phyloP scores from a whole-genome alignment of 1,284 basidiomycete genomes.

The Fomes fomentarius region DNA sequence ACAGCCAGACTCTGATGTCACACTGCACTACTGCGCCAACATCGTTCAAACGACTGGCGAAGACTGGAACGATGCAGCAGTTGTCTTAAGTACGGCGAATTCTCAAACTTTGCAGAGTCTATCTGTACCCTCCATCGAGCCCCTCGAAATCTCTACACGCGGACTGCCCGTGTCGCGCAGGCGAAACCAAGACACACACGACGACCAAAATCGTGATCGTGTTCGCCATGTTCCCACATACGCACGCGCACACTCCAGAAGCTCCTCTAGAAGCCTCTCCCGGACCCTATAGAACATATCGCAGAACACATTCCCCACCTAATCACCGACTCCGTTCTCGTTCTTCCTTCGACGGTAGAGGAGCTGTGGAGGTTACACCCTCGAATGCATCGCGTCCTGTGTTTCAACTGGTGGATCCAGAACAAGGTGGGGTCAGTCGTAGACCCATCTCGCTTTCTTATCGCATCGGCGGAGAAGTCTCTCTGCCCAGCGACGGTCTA shows the following conservation, averaged over 20 bases:
- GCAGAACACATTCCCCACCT: no score
- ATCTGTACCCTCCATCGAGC: slow-evolving; percentile 1
- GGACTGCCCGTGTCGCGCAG: no score
- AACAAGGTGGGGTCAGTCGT: neutral
- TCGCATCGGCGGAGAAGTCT: slow-evolving; percentile 47
- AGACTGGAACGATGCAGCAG: slow-evolving; percentile 51
- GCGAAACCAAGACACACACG: no score
- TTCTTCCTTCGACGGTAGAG: no score
- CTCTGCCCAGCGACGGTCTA: slow-evolving; percentile 54
- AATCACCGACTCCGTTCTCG: no score
- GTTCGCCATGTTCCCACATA: no score
- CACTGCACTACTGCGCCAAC: slow-evolving; percentile 57
- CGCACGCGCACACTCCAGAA: no score
- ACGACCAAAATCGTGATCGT: neutral
- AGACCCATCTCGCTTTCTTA: slow-evolving; percentile 42
- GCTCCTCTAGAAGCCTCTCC: neutral
- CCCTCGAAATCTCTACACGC: slow-evolving; percentile 29
- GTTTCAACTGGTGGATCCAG: neutral
- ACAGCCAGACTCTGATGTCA: slow-evolving; percentile 45
- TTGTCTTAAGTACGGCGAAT: slow-evolving; percentile 56
- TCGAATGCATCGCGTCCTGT: no score
- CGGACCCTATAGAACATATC: neutral
- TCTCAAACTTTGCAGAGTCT: slow-evolving; percentile 7
- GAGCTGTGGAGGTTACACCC: no score
- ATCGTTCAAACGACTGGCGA: slow-evolving; percentile 62